Evolutionary conservation across 2,329 filamentous ascomycete species (phyloP).

Genomic region (Pseudocercospora pini-densiflorae): DNA sequence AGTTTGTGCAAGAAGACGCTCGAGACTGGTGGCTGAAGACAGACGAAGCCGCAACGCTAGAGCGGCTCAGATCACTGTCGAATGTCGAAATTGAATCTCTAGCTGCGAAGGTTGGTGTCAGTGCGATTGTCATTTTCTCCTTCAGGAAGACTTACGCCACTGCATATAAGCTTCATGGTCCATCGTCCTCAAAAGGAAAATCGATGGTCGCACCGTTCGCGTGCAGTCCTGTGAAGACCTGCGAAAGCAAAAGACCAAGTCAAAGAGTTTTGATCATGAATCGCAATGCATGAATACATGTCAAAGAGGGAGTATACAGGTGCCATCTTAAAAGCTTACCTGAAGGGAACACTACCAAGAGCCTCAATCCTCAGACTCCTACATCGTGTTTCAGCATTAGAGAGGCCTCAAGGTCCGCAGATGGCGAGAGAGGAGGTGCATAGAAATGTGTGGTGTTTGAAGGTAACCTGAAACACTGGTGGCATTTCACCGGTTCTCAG

Average conservation of each 20-base stretch:
- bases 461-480: conserved; percentile 1
- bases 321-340: background rate
- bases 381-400: conserved; percentile 3
- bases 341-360: background rate
- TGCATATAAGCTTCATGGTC: background rate
- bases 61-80: conserved; percentile 14
- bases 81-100: conserved; percentile 13
- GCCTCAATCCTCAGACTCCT: background rate
- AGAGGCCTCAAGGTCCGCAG: background rate
- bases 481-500: background rate
- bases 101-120: background rate
- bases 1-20: conserved; percentile 14
- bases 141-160: background rate
- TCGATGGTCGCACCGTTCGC: background rate
- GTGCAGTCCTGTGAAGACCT: background rate
- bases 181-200: background rate
- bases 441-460: conserved; percentile 3
- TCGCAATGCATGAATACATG: background rate
- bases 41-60: conserved; percentile 1
- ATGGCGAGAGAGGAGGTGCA: background rate
- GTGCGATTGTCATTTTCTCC: too few relatives aligned
- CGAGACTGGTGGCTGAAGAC: conserved; percentile 16
- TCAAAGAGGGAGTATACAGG: background rate
- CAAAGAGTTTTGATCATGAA: background rate
- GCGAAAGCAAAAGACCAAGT: background rate